Conservation (phyloP, 768 basidiomycete species). For the Auricularia cornea region DNA sequence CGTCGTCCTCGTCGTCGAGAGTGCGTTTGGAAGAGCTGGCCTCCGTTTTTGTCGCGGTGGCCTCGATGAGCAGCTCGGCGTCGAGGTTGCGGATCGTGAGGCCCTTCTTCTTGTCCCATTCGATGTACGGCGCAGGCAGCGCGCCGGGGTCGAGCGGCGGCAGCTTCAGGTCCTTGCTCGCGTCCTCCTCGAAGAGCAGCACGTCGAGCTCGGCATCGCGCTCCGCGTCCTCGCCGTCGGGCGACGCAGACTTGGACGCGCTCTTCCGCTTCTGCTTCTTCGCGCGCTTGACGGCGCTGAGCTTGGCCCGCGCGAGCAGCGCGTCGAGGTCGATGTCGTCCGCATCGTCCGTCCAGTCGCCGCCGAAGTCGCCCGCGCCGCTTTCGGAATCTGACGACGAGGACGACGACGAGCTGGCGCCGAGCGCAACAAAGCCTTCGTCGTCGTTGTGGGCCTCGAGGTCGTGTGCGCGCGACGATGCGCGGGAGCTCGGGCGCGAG, state of each 20-base stretch:
- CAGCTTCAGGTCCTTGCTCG: not conserved
- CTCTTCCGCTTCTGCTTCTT: not conserved
- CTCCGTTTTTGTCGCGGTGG: not conserved
- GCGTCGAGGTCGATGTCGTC: not conserved
- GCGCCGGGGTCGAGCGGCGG: not conserved
- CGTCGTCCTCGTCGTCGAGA: conserved; percentile 59
- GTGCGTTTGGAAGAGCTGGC: conserved; percentile 49
- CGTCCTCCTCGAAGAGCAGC: not conserved
- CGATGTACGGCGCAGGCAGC: not conserved
- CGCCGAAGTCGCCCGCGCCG: not conserved
- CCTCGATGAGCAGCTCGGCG: not conserved
- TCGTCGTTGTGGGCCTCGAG: not conserved
- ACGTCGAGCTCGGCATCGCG: not conserved
- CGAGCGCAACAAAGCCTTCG: not conserved
- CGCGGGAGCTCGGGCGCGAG: too few species aligned
- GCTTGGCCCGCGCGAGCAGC: not conserved
- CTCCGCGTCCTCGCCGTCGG: not conserved
- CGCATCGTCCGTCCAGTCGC: not conserved
- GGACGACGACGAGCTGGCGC: not conserved
- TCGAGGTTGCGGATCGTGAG: not conserved
- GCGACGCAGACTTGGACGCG: not conserved
- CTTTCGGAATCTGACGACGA: not conserved
- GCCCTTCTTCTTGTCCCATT: not conserved
- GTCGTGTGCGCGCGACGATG: too few species aligned
- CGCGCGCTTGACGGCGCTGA: not conserved